Percentiles rank a stretch among this genome's conserved stretches.
phyloP scores from a whole-genome alignment of 805 yeast genomes.

The Tetrapisispora nanseiensis region DNA sequence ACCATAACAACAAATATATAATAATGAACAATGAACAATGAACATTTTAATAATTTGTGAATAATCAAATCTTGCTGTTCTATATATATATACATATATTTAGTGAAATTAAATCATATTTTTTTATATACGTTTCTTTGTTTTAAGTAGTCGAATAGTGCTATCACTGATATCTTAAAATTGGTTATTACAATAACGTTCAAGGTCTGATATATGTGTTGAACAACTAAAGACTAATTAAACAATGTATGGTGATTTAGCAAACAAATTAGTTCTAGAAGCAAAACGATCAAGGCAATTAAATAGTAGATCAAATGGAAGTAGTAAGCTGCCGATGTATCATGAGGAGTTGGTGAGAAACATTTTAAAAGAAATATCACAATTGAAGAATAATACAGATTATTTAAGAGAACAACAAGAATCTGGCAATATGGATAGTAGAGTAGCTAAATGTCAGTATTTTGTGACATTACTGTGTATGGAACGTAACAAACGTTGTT shows the following conservation, averaged over 20 bases:
- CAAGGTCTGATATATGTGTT: too few relatives aligned
- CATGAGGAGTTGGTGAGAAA: slow-evolving; percentile 62
- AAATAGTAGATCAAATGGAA: slow-evolving; percentile 27
- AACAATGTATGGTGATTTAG: slow-evolving; percentile 87
- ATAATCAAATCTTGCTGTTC: too few relatives aligned
- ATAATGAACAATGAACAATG: too few relatives aligned
- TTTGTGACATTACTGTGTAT: slow-evolving; percentile 55
- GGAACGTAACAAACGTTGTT: slow-evolving; percentile 82
- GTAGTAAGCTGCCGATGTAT: slow-evolving; percentile 43
- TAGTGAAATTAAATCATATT: too few relatives aligned
- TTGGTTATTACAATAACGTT: too few relatives aligned
- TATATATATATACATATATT: too few relatives aligned
- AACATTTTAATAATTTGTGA: too few relatives aligned
- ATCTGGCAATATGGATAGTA: slow-evolving; percentile 26
- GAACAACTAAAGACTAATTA: too few relatives aligned
- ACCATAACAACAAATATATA: too few relatives aligned
- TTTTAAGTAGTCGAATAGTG: too few relatives aligned
- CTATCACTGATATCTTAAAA: too few relatives aligned
- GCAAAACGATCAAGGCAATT: slow-evolving; percentile 69
- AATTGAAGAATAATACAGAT: slow-evolving; percentile 49
- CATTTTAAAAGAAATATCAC: slow-evolving; percentile 61
- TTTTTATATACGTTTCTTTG: too few relatives aligned
- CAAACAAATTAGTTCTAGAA: slow-evolving; percentile 72
- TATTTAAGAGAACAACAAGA: slow-evolving; percentile 30
- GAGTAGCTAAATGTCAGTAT: slow-evolving; percentile 50